Conservation (phyloP, 2,329 filamentous ascomycete genomes). For the Immersiporthe knoxdaviesiana region DNA sequence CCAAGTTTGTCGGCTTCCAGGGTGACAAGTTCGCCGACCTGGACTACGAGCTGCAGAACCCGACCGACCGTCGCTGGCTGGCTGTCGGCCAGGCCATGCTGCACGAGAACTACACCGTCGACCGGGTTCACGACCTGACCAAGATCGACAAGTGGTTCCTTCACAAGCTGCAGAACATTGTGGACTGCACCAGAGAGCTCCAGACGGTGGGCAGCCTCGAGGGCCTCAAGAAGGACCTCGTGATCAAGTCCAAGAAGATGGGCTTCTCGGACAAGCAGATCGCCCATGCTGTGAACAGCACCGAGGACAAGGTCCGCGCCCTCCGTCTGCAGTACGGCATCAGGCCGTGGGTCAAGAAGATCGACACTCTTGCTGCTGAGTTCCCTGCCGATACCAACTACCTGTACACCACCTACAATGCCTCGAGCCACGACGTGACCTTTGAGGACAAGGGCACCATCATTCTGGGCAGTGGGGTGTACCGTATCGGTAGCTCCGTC, state of each 20-base stretch:
- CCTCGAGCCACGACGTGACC: slow-evolving; percentile 86
- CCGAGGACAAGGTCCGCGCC: slow-evolving; percentile 88
- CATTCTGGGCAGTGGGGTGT: slow-evolving; percentile 91
- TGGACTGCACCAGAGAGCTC: slow-evolving; percentile 84
- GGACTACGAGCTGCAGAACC: slow-evolving; percentile 86
- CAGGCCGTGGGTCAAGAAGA: slow-evolving; percentile 95
- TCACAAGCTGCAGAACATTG: slow-evolving; percentile 97
- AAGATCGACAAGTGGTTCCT: slow-evolving; percentile 99
- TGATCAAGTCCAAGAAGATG: slow-evolving; percentile 93
- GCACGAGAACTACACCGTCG: slow-evolving; percentile 92
- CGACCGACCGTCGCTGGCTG: slow-evolving; percentile 95
- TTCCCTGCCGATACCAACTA: slow-evolving; percentile 96
- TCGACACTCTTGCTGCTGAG: slow-evolving; percentile 95
- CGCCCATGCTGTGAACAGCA: slow-evolving; percentile 78
- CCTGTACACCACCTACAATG: slow-evolving; percentile 97
- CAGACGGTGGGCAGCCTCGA: slow-evolving; percentile 81
- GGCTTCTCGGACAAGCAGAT: slow-evolving; percentile 98
- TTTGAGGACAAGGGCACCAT: slow-evolving; percentile 92
- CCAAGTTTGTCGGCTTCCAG: slow-evolving; percentile 89
- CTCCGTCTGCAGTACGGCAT: slow-evolving; percentile 85
- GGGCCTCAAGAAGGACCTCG: slow-evolving; percentile 83
- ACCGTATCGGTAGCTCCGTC: slow-evolving; percentile 95
- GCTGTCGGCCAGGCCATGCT: slow-evolving; percentile 98
- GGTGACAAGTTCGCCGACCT: slow-evolving; percentile 93
- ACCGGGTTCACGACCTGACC: slow-evolving; percentile 87